Evolutionary conservation across 352 stramenopile genomes (phyloP).

Genomic region (Phytophthora quininea): DNA sequence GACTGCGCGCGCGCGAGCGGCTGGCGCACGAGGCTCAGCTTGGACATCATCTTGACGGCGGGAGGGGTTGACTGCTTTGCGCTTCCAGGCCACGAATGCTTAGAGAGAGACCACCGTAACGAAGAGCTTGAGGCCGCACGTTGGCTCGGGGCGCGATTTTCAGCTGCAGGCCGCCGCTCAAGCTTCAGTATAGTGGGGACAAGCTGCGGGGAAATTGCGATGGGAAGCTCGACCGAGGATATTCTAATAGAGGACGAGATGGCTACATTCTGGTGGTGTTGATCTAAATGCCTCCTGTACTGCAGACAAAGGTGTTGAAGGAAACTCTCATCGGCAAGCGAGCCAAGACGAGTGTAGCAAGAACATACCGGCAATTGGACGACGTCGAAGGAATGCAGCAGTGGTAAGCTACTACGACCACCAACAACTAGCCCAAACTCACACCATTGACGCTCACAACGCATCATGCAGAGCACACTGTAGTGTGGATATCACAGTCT

Average conservation of each 20-base stretch:
- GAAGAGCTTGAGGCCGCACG: slow-evolving; percentile 26
- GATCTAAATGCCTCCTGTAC: too few species aligned
- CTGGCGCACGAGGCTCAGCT: slow-evolving; percentile 56
- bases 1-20: slow-evolving; percentile 76
- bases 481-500: too few species aligned
- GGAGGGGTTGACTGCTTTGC: slow-evolving; percentile 12
- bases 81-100: slow-evolving; percentile 48
- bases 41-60: slow-evolving; percentile 63
- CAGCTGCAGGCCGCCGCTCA: slow-evolving; percentile 2
- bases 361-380: too few species aligned
- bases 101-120: slow-evolving; percentile 29
- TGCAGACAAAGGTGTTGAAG: too few species aligned
- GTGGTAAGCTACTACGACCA: too few species aligned
- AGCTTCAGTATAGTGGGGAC: slow-evolving; percentile 10
- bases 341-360: too few species aligned
- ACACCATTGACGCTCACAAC: too few species aligned
- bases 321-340: too few species aligned
- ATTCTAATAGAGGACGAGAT: not conserved
- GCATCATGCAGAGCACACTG: too few species aligned
- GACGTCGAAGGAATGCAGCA: too few species aligned
- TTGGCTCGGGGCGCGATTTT: slow-evolving; percentile 7
- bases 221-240: not conserved
- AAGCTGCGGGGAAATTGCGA: slow-evolving; percentile 21
- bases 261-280: too few species aligned
- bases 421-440: too few species aligned